Conservation (phyloP, 1,139 yeast species). For the Candida sanyaensis region DNA sequence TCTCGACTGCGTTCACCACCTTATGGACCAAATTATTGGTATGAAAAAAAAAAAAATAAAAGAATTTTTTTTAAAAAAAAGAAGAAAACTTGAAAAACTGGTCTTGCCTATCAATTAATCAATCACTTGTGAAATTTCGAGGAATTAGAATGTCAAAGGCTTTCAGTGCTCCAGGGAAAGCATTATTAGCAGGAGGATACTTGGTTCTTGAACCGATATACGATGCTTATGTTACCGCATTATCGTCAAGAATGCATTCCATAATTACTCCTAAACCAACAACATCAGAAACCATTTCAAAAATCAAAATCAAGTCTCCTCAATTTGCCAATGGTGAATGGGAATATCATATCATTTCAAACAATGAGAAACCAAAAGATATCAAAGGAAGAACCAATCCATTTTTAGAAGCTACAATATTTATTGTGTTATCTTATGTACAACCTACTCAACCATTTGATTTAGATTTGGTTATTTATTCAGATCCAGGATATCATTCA, state of each 20-base stretch:
- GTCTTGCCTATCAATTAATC: too few relatives aligned
- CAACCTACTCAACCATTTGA: conserved; percentile 28
- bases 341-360: conserved; percentile 45
- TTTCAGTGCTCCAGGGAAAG: conserved; percentile 95
- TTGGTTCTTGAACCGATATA: conserved; percentile 79
- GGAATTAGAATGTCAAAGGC: conserved; percentile 21
- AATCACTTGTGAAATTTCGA: neutral
- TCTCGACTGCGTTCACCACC: too few relatives aligned
- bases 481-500: conserved; percentile 91
- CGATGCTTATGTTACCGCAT: conserved; percentile 79
- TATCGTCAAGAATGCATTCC: conserved; percentile 90
- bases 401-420: conserved; percentile 68
- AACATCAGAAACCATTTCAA: conserved; percentile 14
- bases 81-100: neutral
- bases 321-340: conserved; percentile 77
- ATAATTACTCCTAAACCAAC: conserved; percentile 33
- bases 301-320: conserved; percentile 65
- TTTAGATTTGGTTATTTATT: conserved; percentile 62
- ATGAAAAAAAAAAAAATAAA: neutral
- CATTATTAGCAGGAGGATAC: conserved; percentile 92
- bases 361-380: conserved; percentile 20
- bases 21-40: too few relatives aligned
- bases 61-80: neutral
- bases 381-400: conserved; percentile 51
- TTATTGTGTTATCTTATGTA: conserved; percentile 55